These are phyloP conservation scores for Sparassis latifolia DNA, from an alignment of 1,284 basidiomycete species.

Conservation along the genomic window DNA sequence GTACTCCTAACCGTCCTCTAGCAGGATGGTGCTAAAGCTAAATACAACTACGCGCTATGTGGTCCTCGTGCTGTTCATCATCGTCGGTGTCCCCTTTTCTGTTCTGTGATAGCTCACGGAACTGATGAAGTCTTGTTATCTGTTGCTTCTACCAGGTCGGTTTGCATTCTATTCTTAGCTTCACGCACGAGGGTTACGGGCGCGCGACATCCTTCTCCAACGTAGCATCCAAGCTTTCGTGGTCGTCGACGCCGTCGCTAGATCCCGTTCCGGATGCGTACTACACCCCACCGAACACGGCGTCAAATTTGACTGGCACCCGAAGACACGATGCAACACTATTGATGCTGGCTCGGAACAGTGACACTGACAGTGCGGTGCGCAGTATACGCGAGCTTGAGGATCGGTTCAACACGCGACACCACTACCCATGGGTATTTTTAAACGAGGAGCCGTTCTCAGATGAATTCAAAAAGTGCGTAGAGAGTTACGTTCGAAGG, in stretches of 20 bases:
- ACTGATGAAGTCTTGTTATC: conserved; percentile 6
- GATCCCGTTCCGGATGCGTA: conserved; percentile 6
- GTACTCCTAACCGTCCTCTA: too few species aligned
- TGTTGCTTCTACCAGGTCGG: conserved; percentile 19
- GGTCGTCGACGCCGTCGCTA: conserved; percentile 5
- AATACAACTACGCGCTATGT: conserved; percentile 22
- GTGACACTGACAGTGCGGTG: conserved; percentile 57
- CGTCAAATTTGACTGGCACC: conserved; percentile 6
- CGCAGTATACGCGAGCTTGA: conserved; percentile 51
- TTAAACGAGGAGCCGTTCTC: conserved; percentile 68
- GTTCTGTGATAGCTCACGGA: background rate
- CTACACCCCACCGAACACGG: conserved; percentile 7
- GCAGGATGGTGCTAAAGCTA: conserved; percentile 13
- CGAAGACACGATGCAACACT: conserved; percentile 27
- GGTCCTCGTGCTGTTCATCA: conserved; percentile 18
- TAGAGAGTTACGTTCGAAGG: background rate
- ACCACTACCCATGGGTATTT: conserved; percentile 68
- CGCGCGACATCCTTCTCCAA: conserved; percentile 27
- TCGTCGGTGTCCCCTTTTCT: conserved; percentile 10
- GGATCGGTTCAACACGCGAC: conserved; percentile 60
- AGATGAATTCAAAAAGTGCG: conserved; percentile 63
- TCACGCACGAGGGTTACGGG: conserved; percentile 31
- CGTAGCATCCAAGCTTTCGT: conserved; percentile 17
- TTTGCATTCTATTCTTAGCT: conserved; percentile 29
- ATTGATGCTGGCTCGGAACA: conserved; percentile 58